A percentile compares a stretch with the other conserved stretches of the same genome.
Conservation (phyloP, 495 filamentous ascomycete species). For the Xylaria castorea region DNA sequence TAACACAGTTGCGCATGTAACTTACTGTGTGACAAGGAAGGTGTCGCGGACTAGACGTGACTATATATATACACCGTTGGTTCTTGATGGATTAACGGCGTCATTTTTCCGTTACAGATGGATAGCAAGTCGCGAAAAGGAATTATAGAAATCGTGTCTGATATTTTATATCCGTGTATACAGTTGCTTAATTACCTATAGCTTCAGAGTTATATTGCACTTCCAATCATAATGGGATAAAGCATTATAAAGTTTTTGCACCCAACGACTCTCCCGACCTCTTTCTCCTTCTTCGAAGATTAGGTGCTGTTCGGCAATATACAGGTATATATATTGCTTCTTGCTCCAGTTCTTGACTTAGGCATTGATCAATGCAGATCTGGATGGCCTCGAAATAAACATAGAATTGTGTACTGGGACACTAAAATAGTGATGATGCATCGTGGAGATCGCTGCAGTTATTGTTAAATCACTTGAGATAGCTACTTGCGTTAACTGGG, state of each 20-base stretch:
- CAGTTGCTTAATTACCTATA: neutral
- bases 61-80: too few relatives aligned
- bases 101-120: too few relatives aligned
- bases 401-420: neutral
- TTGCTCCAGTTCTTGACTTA: neutral
- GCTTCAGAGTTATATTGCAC: neutral
- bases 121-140: too few relatives aligned
- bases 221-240: too few relatives aligned
- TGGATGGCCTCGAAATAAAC: neutral
- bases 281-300: neutral
- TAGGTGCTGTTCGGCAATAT: neutral
- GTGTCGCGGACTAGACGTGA: too few relatives aligned
- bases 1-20: too few relatives aligned
- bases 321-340: neutral
- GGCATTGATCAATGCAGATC: neutral
- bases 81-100: too few relatives aligned
- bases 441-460: neutral
- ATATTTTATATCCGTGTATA: neutral
- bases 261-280: too few relatives aligned
- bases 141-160: too few relatives aligned
- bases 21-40: too few relatives aligned
- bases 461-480: neutral
- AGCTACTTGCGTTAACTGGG: neutral
- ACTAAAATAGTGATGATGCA: neutral
- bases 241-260: too few relatives aligned